Percentiles rank a stretch among this genome's conserved stretches.
phyloP scores from a whole-genome alignment of 768 basidiomycete genomes.

The Lyophyllum shimeji region DNA sequence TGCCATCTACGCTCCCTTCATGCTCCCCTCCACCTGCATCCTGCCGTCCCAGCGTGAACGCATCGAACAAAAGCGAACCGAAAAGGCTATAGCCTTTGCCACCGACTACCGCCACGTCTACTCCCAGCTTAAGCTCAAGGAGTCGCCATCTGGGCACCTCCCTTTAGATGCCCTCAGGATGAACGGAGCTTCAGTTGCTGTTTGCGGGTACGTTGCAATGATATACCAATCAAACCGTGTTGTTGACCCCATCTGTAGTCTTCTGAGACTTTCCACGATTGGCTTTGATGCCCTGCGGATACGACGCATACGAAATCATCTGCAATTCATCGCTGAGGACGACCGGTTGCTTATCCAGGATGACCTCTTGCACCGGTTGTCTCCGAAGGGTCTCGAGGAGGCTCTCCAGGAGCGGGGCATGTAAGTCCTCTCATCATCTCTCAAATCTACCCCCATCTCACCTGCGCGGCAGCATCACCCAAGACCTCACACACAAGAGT shows the following conservation, averaged over 20 bases:
- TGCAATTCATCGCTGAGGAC: slow-evolving; percentile 54
- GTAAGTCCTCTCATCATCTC: slow-evolving; percentile 41
- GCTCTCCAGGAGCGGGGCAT: slow-evolving; percentile 77
- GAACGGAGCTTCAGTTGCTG: slow-evolving; percentile 34
- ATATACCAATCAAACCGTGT: neutral
- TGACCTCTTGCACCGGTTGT: slow-evolving; percentile 41
- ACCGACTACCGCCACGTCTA: slow-evolving; percentile 36
- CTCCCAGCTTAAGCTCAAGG: slow-evolving; percentile 30
- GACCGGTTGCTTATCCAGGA: slow-evolving; percentile 62
- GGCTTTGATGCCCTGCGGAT: slow-evolving; percentile 42
- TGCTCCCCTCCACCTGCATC: slow-evolving; percentile 86
- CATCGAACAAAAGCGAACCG: slow-evolving; percentile 56
- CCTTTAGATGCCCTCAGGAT: slow-evolving; percentile 29
- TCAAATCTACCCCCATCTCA: neutral
- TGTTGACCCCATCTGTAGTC: slow-evolving; percentile 20
- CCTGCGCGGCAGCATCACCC: slow-evolving; percentile 31
- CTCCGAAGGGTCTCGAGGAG: slow-evolving; percentile 55
- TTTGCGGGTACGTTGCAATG: slow-evolving; percentile 59
- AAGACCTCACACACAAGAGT: slow-evolving; percentile 36
- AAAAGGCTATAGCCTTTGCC: slow-evolving; percentile 43
- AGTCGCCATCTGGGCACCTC: slow-evolving; percentile 32
- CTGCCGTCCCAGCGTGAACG: slow-evolving; percentile 74
- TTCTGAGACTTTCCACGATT: slow-evolving; percentile 43
- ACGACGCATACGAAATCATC: slow-evolving; percentile 41
- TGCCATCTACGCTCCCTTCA: slow-evolving; percentile 79